A percentile compares a stretch with the other conserved stretches of the same genome.
Conservation (phyloP, 163 green algal genomes). For the Picocystis sp. region DNA sequence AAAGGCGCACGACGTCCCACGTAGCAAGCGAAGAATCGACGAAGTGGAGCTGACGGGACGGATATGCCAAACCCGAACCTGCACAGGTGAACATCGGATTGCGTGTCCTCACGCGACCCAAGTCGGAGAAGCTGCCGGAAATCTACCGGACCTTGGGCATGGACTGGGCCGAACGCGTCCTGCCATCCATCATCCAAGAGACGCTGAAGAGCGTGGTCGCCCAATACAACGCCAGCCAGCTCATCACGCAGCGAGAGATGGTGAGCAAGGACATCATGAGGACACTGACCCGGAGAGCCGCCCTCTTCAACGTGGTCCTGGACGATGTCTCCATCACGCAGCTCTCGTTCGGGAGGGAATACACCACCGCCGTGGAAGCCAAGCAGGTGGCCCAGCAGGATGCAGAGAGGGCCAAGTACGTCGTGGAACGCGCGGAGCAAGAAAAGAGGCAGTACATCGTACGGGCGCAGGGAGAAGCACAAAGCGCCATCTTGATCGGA, state of each 20-base stretch:
- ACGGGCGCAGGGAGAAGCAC: conserved; percentile 61
- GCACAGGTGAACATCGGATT: conserved; percentile 88
- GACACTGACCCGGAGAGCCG: conserved; percentile 20
- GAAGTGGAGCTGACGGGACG: too few species aligned
- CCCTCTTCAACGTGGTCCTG: conserved; percentile 27
- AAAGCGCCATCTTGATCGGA: conserved; percentile 68
- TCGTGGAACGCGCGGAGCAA: conserved; percentile 82
- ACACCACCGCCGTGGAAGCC: conserved; percentile 65
- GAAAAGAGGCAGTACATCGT: conserved; percentile 92
- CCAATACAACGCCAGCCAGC: conserved; percentile 95
- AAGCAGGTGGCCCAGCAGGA: conserved; percentile 59
- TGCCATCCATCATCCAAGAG: conserved; percentile 97
- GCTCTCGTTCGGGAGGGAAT: conserved; percentile 46
- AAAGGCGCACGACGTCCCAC: too few species aligned
- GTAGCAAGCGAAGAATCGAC: too few species aligned
- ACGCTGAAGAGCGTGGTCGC: conserved; percentile 95
- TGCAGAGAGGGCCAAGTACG: conserved; percentile 28
- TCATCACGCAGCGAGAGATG: conserved; percentile 91
- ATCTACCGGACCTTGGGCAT: conserved; percentile 93
- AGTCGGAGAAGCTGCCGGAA: conserved; percentile 60
- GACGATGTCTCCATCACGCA: conserved; percentile 40
- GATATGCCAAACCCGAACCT: not conserved
- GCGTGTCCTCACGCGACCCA: conserved; percentile 83
- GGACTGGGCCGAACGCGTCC: conserved; percentile 87
- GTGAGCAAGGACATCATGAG: conserved; percentile 80